A percentile compares a stretch with the other conserved stretches of the same genome.
These are phyloP conservation scores for Botrytis tulipae DNA, from an alignment of 2,329 filamentous ascomycete genomes.

Conservation along the genomic window DNA sequence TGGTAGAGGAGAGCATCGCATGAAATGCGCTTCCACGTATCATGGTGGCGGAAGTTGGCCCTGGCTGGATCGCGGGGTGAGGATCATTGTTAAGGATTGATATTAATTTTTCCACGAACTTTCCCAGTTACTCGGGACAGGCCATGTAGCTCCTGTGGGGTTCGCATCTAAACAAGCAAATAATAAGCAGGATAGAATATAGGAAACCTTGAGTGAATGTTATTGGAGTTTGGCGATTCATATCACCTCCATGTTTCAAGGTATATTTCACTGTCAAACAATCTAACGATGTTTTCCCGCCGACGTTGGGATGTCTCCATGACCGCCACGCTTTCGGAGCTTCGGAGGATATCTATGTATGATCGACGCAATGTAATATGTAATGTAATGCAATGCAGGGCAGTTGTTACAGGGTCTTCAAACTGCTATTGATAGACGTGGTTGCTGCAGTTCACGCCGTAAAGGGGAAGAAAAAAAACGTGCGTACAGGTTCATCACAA, in stretches of 20 bases:
- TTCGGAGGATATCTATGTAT: slow-evolving; percentile 8
- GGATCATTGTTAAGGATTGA: slow-evolving; percentile 7
- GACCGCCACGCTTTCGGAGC: background rate
- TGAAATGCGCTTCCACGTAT: background rate
- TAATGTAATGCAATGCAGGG: background rate
- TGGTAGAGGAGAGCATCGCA: background rate
- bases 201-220: background rate
- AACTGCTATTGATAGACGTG: background rate
- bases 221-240: background rate
- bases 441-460: background rate
- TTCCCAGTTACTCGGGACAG: background rate
- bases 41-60: background rate
- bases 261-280: background rate
- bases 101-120: background rate
- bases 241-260: background rate
- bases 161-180: background rate
- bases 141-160: background rate
- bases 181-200: too few species aligned
- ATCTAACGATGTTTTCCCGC: background rate
- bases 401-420: background rate
- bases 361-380: background rate
- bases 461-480: background rate
- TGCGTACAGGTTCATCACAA: slow-evolving; percentile 2
- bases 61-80: slow-evolving; percentile 11
- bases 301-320: background rate